Evolutionary conservation across 306 rosid genomes (phyloP).

Genomic region (Prunus padus): DNA sequence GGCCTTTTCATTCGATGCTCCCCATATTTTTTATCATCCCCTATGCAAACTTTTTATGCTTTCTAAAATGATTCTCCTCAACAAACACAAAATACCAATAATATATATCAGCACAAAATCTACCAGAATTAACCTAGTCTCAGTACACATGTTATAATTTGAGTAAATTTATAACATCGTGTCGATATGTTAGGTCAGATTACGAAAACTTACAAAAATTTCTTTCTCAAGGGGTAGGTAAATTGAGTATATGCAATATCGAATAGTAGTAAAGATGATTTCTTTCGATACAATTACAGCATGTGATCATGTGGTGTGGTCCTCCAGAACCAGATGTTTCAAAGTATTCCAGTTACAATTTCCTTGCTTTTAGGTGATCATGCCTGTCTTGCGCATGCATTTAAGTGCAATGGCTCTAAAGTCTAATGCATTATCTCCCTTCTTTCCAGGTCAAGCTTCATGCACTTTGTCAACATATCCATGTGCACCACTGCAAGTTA

Average conservation of each 20-base stretch:
- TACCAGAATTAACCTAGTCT: not conserved
- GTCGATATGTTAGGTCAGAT: too few relatives aligned
- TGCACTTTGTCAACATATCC: slow-evolving; percentile 30
- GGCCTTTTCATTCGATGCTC: slow-evolving; percentile 37
- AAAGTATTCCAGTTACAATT: not conserved
- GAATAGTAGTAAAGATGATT: slow-evolving; percentile 10
- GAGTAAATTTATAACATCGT: too few relatives aligned
- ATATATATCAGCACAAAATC: not conserved
- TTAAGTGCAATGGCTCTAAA: slow-evolving; percentile 14
- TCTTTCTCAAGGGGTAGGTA: not conserved
- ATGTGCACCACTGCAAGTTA: slow-evolving; percentile 5
- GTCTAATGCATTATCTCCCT: slow-evolving; percentile 3
- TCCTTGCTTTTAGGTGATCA: slow-evolving; percentile 12
- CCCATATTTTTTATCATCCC: slow-evolving; percentile 7
- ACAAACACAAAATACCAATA: slow-evolving; percentile 8
- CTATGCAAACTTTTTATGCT: not conserved
- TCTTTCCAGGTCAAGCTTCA: slow-evolving; percentile 30
- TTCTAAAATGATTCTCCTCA: not conserved
- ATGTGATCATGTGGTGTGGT: slow-evolving; percentile 19
- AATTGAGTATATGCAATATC: not conserved
- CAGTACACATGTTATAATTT: too few relatives aligned
- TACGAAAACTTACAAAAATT: too few relatives aligned
- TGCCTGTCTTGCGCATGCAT: slow-evolving; percentile 16
- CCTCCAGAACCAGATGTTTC: slow-evolving; percentile 5
- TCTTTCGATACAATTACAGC: not conserved